These are phyloP conservation scores for Metarhizium anisopliae DNA, from an alignment of 2,329 filamentous ascomycete species.

Conservation along the genomic window DNA sequence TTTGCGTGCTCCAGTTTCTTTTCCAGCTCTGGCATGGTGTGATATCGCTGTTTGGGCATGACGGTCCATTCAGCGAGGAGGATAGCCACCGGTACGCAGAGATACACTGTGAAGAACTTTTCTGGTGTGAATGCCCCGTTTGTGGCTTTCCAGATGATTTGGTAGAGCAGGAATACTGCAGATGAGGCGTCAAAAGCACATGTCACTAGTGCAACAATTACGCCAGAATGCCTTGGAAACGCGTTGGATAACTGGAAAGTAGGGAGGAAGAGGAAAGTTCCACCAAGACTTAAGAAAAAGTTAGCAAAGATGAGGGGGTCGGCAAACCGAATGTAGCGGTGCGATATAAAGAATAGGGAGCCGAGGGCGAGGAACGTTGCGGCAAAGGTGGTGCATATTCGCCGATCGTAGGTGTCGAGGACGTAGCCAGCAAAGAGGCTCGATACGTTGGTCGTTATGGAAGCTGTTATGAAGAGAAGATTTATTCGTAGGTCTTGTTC, in stretches of 20 bases:
- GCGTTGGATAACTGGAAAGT: background rate
- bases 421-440: slow-evolving; percentile 74
- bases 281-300: background rate
- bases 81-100: slow-evolving; percentile 26
- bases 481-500: slow-evolving; percentile 55
- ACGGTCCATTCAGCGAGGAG: slow-evolving; percentile 26
- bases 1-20: slow-evolving; percentile 28
- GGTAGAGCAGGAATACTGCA: slow-evolving; percentile 66
- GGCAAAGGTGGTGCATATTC: slow-evolving; percentile 64
- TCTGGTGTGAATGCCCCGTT: slow-evolving; percentile 24
- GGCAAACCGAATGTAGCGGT: background rate
- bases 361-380: slow-evolving; percentile 59
- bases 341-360: slow-evolving; percentile 10
- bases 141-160: slow-evolving; percentile 56
- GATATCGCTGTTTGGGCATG: slow-evolving; percentile 31
- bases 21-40: slow-evolving; percentile 28
- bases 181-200: slow-evolving; percentile 72
- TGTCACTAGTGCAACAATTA: slow-evolving; percentile 64
- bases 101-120: slow-evolving; percentile 32
- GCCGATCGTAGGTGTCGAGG: slow-evolving; percentile 71
- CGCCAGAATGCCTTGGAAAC: background rate
- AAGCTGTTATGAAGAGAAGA: slow-evolving; percentile 83
- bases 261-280: background rate
- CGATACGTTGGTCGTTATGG: slow-evolving; percentile 55
- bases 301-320: background rate